These are phyloP conservation scores for Tuber umbilicatum DNA, from an alignment of 495 filamentous ascomycete species.

Conservation along the genomic window DNA sequence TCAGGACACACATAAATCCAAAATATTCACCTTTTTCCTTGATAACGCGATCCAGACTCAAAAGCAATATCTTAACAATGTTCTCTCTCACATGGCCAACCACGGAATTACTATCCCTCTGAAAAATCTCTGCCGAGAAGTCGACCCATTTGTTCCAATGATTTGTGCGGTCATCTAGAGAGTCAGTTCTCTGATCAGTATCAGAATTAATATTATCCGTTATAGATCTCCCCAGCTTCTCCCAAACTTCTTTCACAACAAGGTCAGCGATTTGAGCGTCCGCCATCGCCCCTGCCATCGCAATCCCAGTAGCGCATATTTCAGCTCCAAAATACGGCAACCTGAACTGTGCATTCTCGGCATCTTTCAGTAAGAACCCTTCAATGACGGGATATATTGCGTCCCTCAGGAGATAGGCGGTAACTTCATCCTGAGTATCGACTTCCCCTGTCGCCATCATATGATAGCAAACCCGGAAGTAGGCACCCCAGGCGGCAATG, in stretches of 20 bases:
- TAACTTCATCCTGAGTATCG: conserved; percentile 13
- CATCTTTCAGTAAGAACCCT: conserved; percentile 50
- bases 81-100: conserved; percentile 9
- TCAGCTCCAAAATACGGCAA: conserved; percentile 11
- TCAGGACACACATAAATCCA: neutral
- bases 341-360: neutral
- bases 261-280: conserved; percentile 12
- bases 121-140: conserved; percentile 16
- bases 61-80: conserved; percentile 11
- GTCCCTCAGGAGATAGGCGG: conserved; percentile 45
- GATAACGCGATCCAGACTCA: conserved; percentile 11
- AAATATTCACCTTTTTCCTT: conserved; percentile 13
- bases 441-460: conserved; percentile 14
- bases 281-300: conserved; percentile 23
- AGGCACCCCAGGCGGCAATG: conserved; percentile 62
- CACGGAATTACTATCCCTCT: conserved; percentile 21
- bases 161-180: neutral
- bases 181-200: neutral
- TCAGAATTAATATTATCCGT: neutral
- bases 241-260: conserved; percentile 22
- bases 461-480: conserved; percentile 49
- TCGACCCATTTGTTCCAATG: conserved; percentile 22
- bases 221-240: conserved; percentile 6
- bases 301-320: conserved; percentile 25
- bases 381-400: conserved; percentile 54